Evolutionary conservation across 495 filamentous ascomycete species (phyloP).

Genomic region (Aspergillus ellipticus): DNA sequence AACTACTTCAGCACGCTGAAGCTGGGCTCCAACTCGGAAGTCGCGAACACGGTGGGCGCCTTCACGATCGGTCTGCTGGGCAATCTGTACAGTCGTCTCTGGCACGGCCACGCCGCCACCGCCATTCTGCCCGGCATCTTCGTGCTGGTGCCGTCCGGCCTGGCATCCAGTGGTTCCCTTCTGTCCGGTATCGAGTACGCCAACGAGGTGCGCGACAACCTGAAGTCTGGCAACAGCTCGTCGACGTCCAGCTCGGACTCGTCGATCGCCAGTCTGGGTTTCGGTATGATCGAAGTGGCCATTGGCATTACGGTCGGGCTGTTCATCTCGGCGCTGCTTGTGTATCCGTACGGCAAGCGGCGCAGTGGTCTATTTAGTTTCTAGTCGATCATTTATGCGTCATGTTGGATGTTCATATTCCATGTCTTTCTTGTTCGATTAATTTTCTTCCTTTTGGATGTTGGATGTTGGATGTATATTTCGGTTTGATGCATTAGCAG

Average conservation of each 20-base stretch:
- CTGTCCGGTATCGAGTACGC: constrained; percentile 74
- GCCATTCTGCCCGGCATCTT: constrained; percentile 93
- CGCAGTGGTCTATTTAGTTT: constrained; percentile 86
- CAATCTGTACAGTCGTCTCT: constrained; percentile 78
- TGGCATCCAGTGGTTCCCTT: constrained; percentile 77
- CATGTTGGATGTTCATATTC: no score
- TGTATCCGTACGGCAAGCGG: constrained; percentile 88
- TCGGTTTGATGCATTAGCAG: no score
- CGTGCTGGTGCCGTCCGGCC: constrained; percentile 85
- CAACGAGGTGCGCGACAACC: constrained; percentile 61
- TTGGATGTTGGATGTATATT: no score
- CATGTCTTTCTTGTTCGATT: no score
- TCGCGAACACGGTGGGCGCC: constrained; percentile 82
- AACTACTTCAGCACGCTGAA: constrained; percentile 73
- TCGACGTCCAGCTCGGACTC: constrained; percentile 35
- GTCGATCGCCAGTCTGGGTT: constrained; percentile 73
- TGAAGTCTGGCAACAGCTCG: constrained; percentile 38
- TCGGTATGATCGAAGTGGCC: constrained; percentile 85
- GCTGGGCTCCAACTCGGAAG: constrained; percentile 71
- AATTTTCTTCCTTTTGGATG: no score
- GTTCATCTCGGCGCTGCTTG: constrained; percentile 76
- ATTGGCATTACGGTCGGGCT: constrained; percentile 90
- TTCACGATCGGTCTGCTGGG: constrained; percentile 81
- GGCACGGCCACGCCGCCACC: constrained; percentile 80
- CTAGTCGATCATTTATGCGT: constrained; percentile 36